Conservation (phyloP, 2,329 filamentous ascomycete species). For the Talaromyces amestolkiae region DNA sequence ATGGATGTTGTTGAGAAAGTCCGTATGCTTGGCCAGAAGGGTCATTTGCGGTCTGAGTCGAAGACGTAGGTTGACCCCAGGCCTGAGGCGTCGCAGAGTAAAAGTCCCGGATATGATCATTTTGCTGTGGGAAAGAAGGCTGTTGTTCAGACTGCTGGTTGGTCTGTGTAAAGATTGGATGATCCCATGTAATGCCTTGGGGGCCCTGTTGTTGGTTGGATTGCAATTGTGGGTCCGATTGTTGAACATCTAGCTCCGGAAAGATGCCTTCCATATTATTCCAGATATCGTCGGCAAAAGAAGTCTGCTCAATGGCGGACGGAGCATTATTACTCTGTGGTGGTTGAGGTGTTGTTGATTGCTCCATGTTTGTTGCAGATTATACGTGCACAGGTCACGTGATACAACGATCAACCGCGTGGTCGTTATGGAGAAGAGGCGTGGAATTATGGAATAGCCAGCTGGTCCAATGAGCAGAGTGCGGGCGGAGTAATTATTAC, state of each 20-base stretch:
- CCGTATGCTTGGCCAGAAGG: conserved; percentile 29
- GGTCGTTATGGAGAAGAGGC: conserved; percentile 2
- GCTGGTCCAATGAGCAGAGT: conserved; percentile 11
- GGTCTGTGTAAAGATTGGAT: conserved; percentile 23
- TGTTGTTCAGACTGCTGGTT: conserved; percentile 25
- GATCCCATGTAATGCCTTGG: conserved; percentile 20
- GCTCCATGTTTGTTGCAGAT: conserved; percentile 33
- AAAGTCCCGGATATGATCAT: conserved; percentile 33
- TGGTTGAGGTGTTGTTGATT: conserved; percentile 27
- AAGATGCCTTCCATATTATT: conserved; percentile 36
- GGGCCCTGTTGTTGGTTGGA: conserved; percentile 23
- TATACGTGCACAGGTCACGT: conserved; percentile 14
- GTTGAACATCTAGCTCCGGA: conserved; percentile 24
- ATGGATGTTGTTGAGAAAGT: conserved; percentile 32
- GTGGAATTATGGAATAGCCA: conserved; percentile 14
- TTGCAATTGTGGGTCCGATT: conserved; percentile 28
- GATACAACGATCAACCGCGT: conserved; percentile 16
- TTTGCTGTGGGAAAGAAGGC: conserved; percentile 21
- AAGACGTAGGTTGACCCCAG: conserved; percentile 35
- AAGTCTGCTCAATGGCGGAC: conserved; percentile 28
- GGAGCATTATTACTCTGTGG: conserved; percentile 26
- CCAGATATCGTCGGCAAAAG: conserved; percentile 40
- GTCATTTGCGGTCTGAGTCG: conserved; percentile 26
- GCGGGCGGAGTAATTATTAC: conserved; percentile 16
- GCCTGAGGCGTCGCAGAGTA: conserved; percentile 33